A percentile compares a stretch with the other conserved stretches of the same genome.
These are phyloP conservation scores for Acacia crassicarpa DNA, from an alignment of 306 rosid species.

Conservation along the genomic window DNA sequence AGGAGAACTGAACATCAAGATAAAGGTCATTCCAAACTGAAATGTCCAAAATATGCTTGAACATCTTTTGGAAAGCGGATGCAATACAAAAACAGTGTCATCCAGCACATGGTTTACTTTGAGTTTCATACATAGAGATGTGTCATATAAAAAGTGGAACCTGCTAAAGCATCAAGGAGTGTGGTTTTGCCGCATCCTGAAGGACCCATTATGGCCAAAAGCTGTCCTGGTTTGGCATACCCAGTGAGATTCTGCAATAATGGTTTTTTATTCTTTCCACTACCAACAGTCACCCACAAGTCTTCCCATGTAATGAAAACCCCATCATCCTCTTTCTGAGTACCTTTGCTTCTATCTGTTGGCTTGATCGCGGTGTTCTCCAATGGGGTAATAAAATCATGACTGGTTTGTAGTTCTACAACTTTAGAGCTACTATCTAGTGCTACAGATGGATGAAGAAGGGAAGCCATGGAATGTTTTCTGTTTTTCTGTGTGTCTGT, in stretches of 20 bases:
- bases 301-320: slow-evolving; percentile 33
- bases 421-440: neutral
- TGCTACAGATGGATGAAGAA: neutral
- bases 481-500: neutral
- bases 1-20: neutral
- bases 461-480: neutral
- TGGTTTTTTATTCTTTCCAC: slow-evolving; percentile 25
- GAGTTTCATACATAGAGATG: neutral
- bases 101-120: neutral
- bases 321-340: neutral
- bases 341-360: neutral
- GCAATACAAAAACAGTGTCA: neutral
- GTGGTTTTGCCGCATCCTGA: slow-evolving; percentile 76
- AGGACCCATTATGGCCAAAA: slow-evolving; percentile 82
- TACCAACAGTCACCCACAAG: slow-evolving; percentile 32
- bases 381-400: neutral
- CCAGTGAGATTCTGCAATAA: slow-evolving; percentile 44
- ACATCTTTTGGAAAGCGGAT: neutral
- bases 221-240: slow-evolving; percentile 63
- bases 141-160: slow-evolving; percentile 21
- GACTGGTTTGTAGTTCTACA: neutral
- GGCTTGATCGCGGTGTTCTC: neutral
- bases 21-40: neutral
- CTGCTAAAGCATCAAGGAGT: slow-evolving; percentile 73
- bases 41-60: neutral